Evolutionary conservation across 1,139 yeast genomes (phyloP), one percentile per base, ranked within the genome.

Genomic region (Candida sanyaensis): DNA sequence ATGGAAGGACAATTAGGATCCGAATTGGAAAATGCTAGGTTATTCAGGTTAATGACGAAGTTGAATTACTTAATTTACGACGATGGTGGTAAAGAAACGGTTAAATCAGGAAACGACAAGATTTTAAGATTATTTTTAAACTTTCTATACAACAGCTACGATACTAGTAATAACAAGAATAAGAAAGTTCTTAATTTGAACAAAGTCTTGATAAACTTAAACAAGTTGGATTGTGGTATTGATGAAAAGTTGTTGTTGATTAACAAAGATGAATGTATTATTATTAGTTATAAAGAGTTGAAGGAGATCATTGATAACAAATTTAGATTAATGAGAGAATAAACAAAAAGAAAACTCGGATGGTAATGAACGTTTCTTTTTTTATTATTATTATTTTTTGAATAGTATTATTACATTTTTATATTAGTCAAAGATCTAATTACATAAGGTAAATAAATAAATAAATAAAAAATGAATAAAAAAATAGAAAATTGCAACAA

Each of bases 201-300:
- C 1, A 90, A 91, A 63, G 95, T 92, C 4, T 71, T 95, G 54
- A 73, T 81, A 45, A 81, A 86, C 56, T 71, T 93, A 59, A 93
- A 93, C 68, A 93, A 93, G 65, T 73, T 93, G 51, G 99, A 95
- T 64, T 96, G 95, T 11, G 99, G 98, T 1, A 79, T 87, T 41
- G 93, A 89, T 45, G 99, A 93, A 64, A 84, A 81, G 58, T 68
- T 93, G 27, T 71, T 91, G 62, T 75, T 93, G 51, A 88, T 90
- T 6, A 97, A 92, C 63, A 96, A 91, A 62, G 83, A 83, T 69
- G 83, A 82, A 43, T 89, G 96, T 63, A 73, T 91, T 52, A 83
- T 91, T 44, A 84, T 88, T 45, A 83, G 92, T 58, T 91, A 86
- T 65, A 86, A 85, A 65, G 96, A 84, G 62, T 72, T 92, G 55